Percentiles rank a stretch among this genome's conserved stretches.
These are phyloP conservation scores for Coniella vitis DNA, from an alignment of 2,329 filamentous ascomycete genomes.

Conservation along the genomic window DNA sequence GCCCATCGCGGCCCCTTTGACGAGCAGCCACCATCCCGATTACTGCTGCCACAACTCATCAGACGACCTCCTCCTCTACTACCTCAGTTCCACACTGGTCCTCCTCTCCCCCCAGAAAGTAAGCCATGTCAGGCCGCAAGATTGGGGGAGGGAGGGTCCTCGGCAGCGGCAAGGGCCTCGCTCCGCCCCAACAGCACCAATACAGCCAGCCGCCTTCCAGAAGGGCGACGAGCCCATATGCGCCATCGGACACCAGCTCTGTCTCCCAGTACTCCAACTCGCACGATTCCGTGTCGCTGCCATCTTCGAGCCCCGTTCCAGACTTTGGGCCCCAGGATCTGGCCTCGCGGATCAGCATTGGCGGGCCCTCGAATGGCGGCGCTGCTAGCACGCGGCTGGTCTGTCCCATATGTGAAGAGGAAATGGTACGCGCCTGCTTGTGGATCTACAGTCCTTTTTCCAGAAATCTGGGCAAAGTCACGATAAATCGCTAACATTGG, in stretches of 20 bases:
- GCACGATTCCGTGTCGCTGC: constrained; percentile 44
- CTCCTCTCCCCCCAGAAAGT: constrained; percentile 20
- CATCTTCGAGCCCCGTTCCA: constrained; percentile 52
- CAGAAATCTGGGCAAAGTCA: not conserved
- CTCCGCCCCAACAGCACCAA: constrained; percentile 43
- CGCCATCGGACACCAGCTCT: constrained; percentile 59
- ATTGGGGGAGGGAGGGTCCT: constrained; percentile 88
- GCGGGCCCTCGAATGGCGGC: constrained; percentile 44
- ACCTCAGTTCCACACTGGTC: not conserved
- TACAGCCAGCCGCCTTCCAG: constrained; percentile 23
- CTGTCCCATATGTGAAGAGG: constrained; percentile 97
- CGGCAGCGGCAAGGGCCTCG: constrained; percentile 77
- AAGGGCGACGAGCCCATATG: constrained; percentile 40
- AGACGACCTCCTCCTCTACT: not conserved
- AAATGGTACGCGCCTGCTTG: constrained; percentile 63
- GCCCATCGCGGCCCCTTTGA: too few species aligned
- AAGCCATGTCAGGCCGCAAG: constrained; percentile 71
- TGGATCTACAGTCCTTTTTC: not conserved
- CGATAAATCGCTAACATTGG: constrained; percentile 14
- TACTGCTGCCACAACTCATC: too few species aligned
- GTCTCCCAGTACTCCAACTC: constrained; percentile 68
- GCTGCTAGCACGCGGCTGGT: constrained; percentile 63
- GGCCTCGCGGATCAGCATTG: constrained; percentile 69
- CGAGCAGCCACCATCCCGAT: not conserved
- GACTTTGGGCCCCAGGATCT: constrained; percentile 67